Base-by-base conservation (phyloP, 2,329 filamentous ascomycete genomes). In the Arthrobotrys sphaeroides region DNA sequence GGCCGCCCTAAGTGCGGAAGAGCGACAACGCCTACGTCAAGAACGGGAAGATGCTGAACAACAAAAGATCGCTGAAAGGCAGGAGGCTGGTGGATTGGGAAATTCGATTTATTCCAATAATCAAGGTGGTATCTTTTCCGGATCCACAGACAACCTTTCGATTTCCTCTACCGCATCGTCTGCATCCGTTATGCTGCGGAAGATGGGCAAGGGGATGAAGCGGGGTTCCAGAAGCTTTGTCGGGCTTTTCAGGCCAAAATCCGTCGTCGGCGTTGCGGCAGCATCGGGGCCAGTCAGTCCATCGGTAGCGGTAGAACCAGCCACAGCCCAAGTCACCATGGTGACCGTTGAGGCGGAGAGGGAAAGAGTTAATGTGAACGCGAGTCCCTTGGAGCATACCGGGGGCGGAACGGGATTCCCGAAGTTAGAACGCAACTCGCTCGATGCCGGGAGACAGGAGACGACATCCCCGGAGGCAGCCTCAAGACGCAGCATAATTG, bases 161-260 rank as follows among this genome's bases (percentile, higher is more conserved):
- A 93, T 96, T 77, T 94, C 92, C 0, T 96, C 93, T 2, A 96
- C 92, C 7, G 92, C 92, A 18, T 96, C 93, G 5, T 96, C 92
- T 18, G 92, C 92, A 33, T 96, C 93, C 28, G 89, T 96, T 79
- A 96, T 96, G 92, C 91, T 99, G 78, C 90, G 95, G 62, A 99
- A 99, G 85, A 99, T 99, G 95, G 95, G 95, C 67, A 93, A 93
- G 78, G 94, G 94, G n/a, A 91, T 98, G 89, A 98, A 97, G 87
- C 96, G 95, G 83, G 90, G 93, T 60, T 91, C 91, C 16, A 88
- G 94, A 53, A 97, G 94, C 22, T 88, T 99, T 64, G 96, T 96
- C 78, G 95, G 95, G 24, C 86, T 99, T 5, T 99, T 99, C 85
- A 88, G 95, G 77, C 94, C 95, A 0, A 99, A 98, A 83, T 98